phyloP scores from a whole-genome alignment of 2,329 filamentous ascomycete genomes.

The Sporothrix mexicana region DNA sequence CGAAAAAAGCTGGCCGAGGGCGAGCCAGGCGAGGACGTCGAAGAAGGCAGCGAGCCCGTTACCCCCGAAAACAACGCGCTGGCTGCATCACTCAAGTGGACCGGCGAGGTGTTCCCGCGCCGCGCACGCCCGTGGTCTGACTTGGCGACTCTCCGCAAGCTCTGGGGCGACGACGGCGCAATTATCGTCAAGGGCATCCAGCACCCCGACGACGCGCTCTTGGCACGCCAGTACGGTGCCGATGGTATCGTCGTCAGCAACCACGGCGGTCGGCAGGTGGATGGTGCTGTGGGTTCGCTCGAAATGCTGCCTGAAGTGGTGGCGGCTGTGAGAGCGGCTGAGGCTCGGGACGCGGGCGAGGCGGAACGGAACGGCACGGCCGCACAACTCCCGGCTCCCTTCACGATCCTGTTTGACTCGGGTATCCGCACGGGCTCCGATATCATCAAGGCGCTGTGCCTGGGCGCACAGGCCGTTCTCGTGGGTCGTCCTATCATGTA shows the following conservation, averaged over 20 bases:
- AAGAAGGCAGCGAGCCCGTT: constrained; percentile 45
- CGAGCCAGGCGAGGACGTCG: constrained; percentile 42
- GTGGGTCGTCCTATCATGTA: constrained; percentile 65
- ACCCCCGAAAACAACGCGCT: constrained; percentile 55
- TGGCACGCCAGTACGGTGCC: constrained; percentile 52
- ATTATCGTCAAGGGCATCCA: constrained; percentile 68
- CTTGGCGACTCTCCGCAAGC: constrained; percentile 59
- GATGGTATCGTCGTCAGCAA: constrained; percentile 63
- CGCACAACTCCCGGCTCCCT: background rate
- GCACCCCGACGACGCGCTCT: constrained; percentile 54
- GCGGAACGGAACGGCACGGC: background rate
- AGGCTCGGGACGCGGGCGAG: constrained; percentile 41
- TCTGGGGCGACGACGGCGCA: constrained; percentile 61
- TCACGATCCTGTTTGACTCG: constrained; percentile 64
- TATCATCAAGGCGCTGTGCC: constrained; percentile 61
- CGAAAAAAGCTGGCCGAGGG: constrained; percentile 57
- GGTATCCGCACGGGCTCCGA: constrained; percentile 62
- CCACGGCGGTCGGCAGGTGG: constrained; percentile 63
- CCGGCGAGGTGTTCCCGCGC: constrained; percentile 58
- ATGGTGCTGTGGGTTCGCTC: constrained; percentile 60
- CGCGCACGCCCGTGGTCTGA: constrained; percentile 66
- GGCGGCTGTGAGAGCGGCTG: constrained; percentile 63
- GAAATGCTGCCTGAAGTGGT: constrained; percentile 66
- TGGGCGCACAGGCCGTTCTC: constrained; percentile 63
- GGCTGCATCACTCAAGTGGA: constrained; percentile 60